Base-by-base conservation (phyloP, 2,329 filamentous ascomycete genomes). In the Zymoseptoria passerinii region DNA sequence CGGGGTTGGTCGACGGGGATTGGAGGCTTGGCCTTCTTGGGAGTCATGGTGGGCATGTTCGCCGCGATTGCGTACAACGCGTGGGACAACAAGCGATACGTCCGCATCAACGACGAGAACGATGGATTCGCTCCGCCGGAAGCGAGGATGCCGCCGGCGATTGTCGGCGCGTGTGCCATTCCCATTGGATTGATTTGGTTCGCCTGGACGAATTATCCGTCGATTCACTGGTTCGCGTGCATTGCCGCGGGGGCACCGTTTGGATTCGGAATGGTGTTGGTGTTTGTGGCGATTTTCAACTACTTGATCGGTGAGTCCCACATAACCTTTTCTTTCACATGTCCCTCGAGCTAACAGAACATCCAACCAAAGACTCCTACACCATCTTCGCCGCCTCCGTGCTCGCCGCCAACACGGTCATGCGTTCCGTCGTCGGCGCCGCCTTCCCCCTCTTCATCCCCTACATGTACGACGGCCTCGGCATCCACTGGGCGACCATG, bases 391-490 rank as follows among this genome's bases (percentile, higher is more conserved):
- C 89, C 0, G 64, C 64, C 3, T 89, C 85, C 0, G 87, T 86
- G 0, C 77, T 92, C 8, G 88, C 88, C 2, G 87, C 87, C 53
- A 90, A 92, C 74, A 89, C 89, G 0, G 87, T 95, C 68, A 75
- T 95, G 40, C 85, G 90, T 65, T 92, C 88, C 0, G 77, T 91
- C 7, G 87, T 86, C 62, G 90, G 88, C 63, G 88, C 89, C 1
- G 85, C 81, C 0, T 95, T 95, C 77, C 90, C 90, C 0, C 80
- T 94, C 1, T 94, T 94, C 71, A 84, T 87, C 0, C 80, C 78
- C 1, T 85, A 89, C 67, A 89, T 80, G 77, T 80, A 78, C 65
- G 29, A 56, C 57, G 59, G 58, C 27, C 58, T 68, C 1, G 87
- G 88, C 49, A 85, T 88, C 57, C 62, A 65, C 74, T 92, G 88